These are phyloP conservation scores for Daldinia vernicosa DNA, from an alignment of 495 filamentous ascomycete species.

Conservation along the genomic window DNA sequence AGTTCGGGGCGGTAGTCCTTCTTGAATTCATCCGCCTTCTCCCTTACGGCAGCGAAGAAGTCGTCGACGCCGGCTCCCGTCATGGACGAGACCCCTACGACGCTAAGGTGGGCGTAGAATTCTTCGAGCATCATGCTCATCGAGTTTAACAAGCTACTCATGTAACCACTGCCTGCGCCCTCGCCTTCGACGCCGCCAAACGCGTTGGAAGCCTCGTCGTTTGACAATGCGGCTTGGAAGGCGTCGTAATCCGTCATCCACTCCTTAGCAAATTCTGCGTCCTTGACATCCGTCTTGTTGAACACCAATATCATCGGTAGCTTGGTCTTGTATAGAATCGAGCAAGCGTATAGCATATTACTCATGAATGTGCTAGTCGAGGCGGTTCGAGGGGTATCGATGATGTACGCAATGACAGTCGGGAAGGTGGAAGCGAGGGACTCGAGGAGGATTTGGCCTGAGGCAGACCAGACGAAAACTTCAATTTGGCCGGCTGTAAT, in stretches of 20 bases:
- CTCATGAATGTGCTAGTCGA: constrained; percentile 98
- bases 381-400: constrained; percentile 92
- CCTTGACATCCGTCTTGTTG: constrained; percentile 96
- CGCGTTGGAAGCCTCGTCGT: constrained; percentile 79
- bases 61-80: constrained; percentile 90
- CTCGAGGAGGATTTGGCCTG: constrained; percentile 90
- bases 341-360: constrained; percentile 99
- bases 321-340: constrained; percentile 97
- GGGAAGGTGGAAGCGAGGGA: constrained; percentile 92
- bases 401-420: constrained; percentile 95
- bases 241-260: constrained; percentile 99
- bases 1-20: constrained; percentile 92
- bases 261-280: constrained; percentile 91
- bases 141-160: constrained; percentile 94
- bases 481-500: constrained; percentile 84
- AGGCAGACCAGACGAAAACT: constrained; percentile 97
- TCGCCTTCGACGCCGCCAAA: constrained; percentile 79
- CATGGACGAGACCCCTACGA: constrained; percentile 93
- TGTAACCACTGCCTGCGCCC: constrained; percentile 83
- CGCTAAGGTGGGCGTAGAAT: constrained; percentile 91
- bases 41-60: constrained; percentile 87
- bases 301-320: constrained; percentile 98
- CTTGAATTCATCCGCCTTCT: constrained; percentile 90
- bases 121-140: constrained; percentile 99
- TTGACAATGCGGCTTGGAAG: constrained; percentile 84